Base-by-base conservation (phyloP, 2,329 filamentous ascomycete genomes). In the Colletotrichum sp. region DNA sequence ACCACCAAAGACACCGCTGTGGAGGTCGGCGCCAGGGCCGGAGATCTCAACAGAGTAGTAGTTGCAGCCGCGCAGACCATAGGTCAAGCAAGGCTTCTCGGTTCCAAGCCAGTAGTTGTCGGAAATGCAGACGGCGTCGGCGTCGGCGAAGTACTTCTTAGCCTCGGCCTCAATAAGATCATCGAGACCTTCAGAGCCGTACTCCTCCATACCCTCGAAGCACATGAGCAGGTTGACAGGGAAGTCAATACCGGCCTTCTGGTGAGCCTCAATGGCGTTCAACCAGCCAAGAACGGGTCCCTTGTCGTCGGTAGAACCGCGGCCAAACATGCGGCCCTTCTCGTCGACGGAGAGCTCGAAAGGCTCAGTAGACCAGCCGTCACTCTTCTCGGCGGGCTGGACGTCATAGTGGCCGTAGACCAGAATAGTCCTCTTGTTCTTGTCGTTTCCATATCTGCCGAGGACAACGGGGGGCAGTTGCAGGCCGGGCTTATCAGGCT, bases 51-150 rank as follows among this genome's bases (percentile, higher is more conserved):
- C 87, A 69, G 94, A 95, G 89, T 99, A 99, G 91, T 99, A 99
- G 89, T 98, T 99, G 92, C 95, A 98, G 70, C 97, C 97, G 80
- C 97, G 95, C 78, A 99, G 94, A 80, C 97, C 97, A 85, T 99
- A 99, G 12, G 97, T 99, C 82, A 99, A 88, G 86, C 97, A 99
- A 15, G 97, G 97, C 91, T 98, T 98, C 90, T 99, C 96, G 8
- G 97, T 99, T 75, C 97, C 97, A 55, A 99, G 93, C 97, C 97
- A 99, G 92, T 99, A 99, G 91, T 99, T 99, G 87, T 99, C 97
- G 64, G 95, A 98, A 84, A 99, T 99, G 88, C 97, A 99, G 77
- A 99, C 95, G 8, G 96, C 97, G 80, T 99, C 97, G 44, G 96
- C 93, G 81, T 98, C 96, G 82, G 95, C 95, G 89, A 99, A 99